Conservation (phyloP, 1,284 basidiomycete genomes). For the Hypsizygus ulmarius region DNA sequence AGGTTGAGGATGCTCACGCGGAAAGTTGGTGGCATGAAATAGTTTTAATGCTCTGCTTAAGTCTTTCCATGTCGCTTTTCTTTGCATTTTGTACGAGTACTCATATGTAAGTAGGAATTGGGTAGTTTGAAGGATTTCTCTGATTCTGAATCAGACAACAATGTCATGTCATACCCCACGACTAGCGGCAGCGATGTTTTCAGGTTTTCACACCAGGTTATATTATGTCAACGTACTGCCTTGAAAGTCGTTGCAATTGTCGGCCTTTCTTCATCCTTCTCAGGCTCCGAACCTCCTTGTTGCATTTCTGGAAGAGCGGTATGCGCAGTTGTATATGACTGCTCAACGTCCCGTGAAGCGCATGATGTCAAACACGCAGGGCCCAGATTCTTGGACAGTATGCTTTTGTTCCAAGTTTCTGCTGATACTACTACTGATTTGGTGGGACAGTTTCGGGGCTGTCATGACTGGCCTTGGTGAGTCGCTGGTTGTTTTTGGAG, state of each 20-base stretch:
- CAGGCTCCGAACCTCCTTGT: conserved; percentile 33
- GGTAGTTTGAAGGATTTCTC: too few species aligned
- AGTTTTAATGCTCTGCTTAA: conserved; percentile 13
- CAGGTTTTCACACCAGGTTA: too few species aligned
- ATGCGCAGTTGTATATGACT: conserved; percentile 55
- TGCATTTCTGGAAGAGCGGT: conserved; percentile 28
- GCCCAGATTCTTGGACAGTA: conserved; percentile 63
- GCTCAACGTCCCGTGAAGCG: conserved; percentile 74
- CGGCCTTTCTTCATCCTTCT: conserved; percentile 30
- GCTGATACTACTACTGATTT: not conserved
- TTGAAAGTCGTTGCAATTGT: conserved; percentile 29
- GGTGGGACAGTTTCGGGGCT: conserved; percentile 49
- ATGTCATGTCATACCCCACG: too few species aligned
- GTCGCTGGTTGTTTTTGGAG: conserved; percentile 19
- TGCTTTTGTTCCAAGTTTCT: conserved; percentile 1
- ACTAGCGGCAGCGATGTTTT: too few species aligned
- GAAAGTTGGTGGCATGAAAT: conserved; percentile 34
- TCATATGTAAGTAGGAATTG: too few species aligned
- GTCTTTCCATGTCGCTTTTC: conserved; percentile 4
- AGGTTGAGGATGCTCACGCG: conserved; percentile 59
- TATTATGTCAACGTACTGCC: conserved; percentile 31
- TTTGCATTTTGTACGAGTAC: too few species aligned
- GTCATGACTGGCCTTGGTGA: conserved; percentile 62
- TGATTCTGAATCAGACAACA: too few species aligned
- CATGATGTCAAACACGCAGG: conserved; percentile 65